These are phyloP conservation scores for Huntiella savannae DNA, from an alignment of 2,329 filamentous ascomycete genomes.

Conservation along the genomic window DNA sequence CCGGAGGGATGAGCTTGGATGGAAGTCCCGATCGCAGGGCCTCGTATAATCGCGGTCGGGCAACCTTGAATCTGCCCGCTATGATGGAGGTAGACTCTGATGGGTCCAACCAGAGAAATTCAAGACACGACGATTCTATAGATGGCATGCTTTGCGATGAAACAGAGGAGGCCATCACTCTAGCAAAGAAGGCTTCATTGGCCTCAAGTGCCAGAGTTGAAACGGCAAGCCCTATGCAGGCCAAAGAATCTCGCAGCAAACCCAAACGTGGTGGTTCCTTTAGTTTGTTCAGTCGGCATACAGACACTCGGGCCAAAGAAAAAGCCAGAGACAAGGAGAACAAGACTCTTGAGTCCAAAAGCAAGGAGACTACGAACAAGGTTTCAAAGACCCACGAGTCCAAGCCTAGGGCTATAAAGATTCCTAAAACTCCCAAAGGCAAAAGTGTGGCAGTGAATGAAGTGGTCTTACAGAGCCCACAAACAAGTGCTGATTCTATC, in stretches of 20 bases:
- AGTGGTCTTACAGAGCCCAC: not conserved
- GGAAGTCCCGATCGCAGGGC: too few relatives aligned
- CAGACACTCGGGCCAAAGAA: too few relatives aligned
- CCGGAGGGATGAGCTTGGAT: too few relatives aligned
- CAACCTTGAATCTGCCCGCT: not conserved
- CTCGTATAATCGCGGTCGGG: not conserved
- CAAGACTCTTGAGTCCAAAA: not conserved
- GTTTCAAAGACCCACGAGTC: not conserved
- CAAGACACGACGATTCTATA: not conserved
- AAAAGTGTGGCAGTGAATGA: not conserved
- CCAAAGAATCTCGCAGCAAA: not conserved
- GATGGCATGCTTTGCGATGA: conserved; percentile 2
- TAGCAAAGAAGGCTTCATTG: not conserved
- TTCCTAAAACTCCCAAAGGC: not conserved
- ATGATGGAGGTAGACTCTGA: not conserved
- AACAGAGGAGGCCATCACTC: conserved; percentile 3
- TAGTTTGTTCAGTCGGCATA: too few relatives aligned
- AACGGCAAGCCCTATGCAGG: too few relatives aligned
- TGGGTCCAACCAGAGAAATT: not conserved
- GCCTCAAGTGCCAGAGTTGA: not conserved
- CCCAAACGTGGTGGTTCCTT: not conserved
- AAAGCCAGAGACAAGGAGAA: not conserved
- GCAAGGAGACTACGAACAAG: not conserved
- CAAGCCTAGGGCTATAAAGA: not conserved
- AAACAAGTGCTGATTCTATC: too few relatives aligned